phyloP scores from a whole-genome alignment of 2,329 filamentous ascomycete genomes.

The Diaporthe batatas region DNA sequence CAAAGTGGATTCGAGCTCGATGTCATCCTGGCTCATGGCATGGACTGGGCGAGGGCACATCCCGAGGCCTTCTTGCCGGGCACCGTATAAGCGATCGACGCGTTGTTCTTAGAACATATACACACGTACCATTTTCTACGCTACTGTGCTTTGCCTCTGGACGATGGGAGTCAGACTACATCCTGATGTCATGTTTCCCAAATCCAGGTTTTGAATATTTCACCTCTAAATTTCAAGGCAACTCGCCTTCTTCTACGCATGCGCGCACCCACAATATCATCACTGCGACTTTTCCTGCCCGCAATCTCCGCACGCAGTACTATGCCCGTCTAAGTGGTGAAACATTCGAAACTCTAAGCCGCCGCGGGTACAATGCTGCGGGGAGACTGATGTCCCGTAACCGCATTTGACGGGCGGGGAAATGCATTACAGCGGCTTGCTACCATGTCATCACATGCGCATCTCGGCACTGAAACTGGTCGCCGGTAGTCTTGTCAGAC shows the following conservation, averaged over 20 bases:
- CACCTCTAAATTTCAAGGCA: no score
- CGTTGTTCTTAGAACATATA: background rate
- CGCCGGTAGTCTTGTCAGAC: slow-evolving; percentile 10
- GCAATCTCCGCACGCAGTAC: slow-evolving; percentile 3
- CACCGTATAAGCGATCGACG: background rate
- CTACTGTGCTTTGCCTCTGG: background rate
- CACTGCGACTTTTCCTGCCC: background rate
- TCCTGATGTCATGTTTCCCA: no score
- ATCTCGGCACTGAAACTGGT: slow-evolving; percentile 35
- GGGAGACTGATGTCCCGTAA: slow-evolving; percentile 26
- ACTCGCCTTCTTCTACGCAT: no score
- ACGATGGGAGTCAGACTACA: background rate
- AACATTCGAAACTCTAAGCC: slow-evolving; percentile 14
- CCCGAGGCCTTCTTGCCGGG: slow-evolving; percentile 36
- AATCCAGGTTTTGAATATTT: no score
- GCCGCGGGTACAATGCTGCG: background rate
- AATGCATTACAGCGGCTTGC: slow-evolving; percentile 5
- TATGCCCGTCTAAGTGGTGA: background rate
- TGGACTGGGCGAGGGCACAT: slow-evolving; percentile 56
- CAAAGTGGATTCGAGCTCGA: slow-evolving; percentile 55
- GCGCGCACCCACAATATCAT: background rate
- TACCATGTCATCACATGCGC: slow-evolving; percentile 32
- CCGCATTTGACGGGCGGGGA: slow-evolving; percentile 16
- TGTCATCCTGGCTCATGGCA: slow-evolving; percentile 65
- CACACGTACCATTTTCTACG: background rate